Evolutionary conservation across 805 yeast genomes (phyloP).

Genomic region (Schwanniomyces yamadae): DNA sequence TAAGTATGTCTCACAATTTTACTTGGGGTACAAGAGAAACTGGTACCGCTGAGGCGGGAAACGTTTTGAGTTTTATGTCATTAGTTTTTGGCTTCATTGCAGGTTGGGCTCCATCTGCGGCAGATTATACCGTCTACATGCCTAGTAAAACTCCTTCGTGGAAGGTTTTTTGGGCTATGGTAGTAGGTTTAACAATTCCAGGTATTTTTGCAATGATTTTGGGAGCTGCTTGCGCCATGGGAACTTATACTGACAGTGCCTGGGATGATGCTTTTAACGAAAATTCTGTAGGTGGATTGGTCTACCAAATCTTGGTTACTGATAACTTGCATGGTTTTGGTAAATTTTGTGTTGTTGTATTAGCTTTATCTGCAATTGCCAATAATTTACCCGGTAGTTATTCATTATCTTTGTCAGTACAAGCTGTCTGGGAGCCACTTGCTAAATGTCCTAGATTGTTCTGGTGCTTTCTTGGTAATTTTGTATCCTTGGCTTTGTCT

Average conservation of each 20-base stretch:
- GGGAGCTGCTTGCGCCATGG: slow-evolving; percentile 34
- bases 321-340: slow-evolving; percentile 32
- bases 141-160: slow-evolving; percentile 24
- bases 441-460: slow-evolving; percentile 31
- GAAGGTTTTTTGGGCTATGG: slow-evolving; percentile 27
- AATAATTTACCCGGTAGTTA: slow-evolving; percentile 35
- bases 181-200: slow-evolving; percentile 58
- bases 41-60: slow-evolving; percentile 26
- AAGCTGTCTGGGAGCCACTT: slow-evolving; percentile 30
- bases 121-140: slow-evolving; percentile 35
- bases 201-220: slow-evolving; percentile 69
- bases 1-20: slow-evolving; percentile 24
- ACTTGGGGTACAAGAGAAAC: slow-evolving; percentile 26
- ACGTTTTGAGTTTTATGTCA: slow-evolving; percentile 27
- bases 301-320: slow-evolving; percentile 26
- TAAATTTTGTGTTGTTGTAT: slow-evolving; percentile 28
- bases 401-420: slow-evolving; percentile 28
- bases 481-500: slow-evolving; percentile 29
- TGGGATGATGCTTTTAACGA: slow-evolving; percentile 53
- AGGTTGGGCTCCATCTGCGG: slow-evolving; percentile 34
- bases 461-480: slow-evolving; percentile 35
- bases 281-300: slow-evolving; percentile 47
- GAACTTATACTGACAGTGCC: slow-evolving; percentile 24
- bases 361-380: slow-evolving; percentile 31
- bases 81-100: slow-evolving; percentile 32